These are phyloP conservation scores for Botrytis galanthina DNA, from an alignment of 2,329 filamentous ascomycete species.

Conservation along the genomic window DNA sequence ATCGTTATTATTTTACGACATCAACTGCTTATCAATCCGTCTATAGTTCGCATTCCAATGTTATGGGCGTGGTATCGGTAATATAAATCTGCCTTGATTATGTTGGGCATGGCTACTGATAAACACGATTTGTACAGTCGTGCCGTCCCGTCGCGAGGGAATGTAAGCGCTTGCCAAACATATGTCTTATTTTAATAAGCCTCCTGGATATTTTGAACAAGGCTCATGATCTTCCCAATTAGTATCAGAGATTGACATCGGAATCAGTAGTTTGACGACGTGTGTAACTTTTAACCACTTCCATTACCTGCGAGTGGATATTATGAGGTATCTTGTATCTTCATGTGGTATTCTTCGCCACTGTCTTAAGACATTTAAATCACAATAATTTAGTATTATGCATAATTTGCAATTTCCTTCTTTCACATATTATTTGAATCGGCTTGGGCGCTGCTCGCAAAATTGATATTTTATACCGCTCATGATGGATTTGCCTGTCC, in stretches of 20 bases:
- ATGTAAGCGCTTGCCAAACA: neutral
- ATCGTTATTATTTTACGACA: neutral
- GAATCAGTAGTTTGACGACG: neutral
- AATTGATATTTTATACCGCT: neutral
- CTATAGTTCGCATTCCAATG: neutral
- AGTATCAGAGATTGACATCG: neutral
- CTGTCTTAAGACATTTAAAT: neutral
- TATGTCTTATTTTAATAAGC: neutral
- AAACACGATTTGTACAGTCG: neutral
- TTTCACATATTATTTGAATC: neutral
- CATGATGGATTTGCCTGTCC: neutral
- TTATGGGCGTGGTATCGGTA: neutral
- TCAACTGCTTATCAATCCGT: too few relatives aligned
- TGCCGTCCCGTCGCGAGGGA: neutral
- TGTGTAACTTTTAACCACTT: neutral
- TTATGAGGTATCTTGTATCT: neutral
- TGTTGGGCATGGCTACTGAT: neutral
- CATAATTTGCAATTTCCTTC: neutral
- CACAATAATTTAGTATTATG: neutral
- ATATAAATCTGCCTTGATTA: neutral
- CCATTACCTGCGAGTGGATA: neutral
- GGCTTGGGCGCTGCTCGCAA: neutral
- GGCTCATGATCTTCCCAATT: neutral
- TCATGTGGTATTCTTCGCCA: too few relatives aligned
- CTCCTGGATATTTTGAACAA: neutral